Evolutionary conservation across 495 filamentous ascomycete genomes (phyloP).

Genomic region (Penicillium ucsense): DNA sequence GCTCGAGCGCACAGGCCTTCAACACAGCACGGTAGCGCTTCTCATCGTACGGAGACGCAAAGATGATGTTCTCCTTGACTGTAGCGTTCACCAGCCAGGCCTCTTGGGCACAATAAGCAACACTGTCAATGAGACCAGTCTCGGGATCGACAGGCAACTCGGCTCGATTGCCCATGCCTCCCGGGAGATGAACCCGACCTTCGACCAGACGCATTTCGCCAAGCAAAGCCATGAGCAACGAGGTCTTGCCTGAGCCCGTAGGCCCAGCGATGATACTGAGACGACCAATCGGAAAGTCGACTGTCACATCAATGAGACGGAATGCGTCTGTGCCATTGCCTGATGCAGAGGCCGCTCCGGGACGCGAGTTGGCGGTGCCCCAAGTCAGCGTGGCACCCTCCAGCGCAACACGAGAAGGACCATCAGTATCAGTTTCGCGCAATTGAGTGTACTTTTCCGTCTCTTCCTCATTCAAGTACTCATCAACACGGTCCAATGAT

Average conservation of each 20-base stretch:
- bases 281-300: slow-evolving; percentile 66
- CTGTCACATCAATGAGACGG: slow-evolving; percentile 69
- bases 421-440: slow-evolving; percentile 47
- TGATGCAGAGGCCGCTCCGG: slow-evolving; percentile 11
- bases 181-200: slow-evolving; percentile 75
- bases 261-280: slow-evolving; percentile 89
- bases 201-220: slow-evolving; percentile 90
- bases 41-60: slow-evolving; percentile 74
- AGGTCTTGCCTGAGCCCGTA: slow-evolving; percentile 92
- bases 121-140: slow-evolving; percentile 79
- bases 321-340: slow-evolving; percentile 46
- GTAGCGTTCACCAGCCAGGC: slow-evolving; percentile 96
- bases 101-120: slow-evolving; percentile 96
- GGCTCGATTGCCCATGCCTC: slow-evolving; percentile 64
- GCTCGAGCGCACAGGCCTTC: slow-evolving; percentile 84
- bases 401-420: slow-evolving; percentile 67
- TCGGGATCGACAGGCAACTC: slow-evolving; percentile 73
- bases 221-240: slow-evolving; percentile 87
- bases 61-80: slow-evolving; percentile 93
- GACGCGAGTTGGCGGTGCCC: slow-evolving; percentile 48
- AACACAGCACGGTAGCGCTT: slow-evolving; percentile 81
- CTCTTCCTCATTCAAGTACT: slow-evolving; percentile 89
- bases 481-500: slow-evolving; percentile 91
- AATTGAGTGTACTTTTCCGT: slow-evolving; percentile 95
- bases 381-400: slow-evolving; percentile 78